phyloP scores from a whole-genome alignment of 306 rosid species.

The Cyamopsis tetragonoloba region DNA sequence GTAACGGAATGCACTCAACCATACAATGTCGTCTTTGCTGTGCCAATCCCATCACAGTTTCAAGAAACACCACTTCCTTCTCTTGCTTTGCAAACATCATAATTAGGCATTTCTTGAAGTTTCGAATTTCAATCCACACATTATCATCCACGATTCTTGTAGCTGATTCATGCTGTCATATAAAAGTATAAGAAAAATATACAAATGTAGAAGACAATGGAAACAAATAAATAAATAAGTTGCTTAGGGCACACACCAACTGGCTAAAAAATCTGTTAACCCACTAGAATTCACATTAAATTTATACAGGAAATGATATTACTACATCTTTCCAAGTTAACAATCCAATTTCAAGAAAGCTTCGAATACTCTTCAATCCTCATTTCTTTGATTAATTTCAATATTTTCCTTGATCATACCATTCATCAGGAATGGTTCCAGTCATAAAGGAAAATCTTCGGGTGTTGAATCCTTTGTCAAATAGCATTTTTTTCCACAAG shows the following conservation, averaged over 20 bases:
- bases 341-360: not conserved
- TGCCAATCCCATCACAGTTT: slow-evolving; percentile 82
- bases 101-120: slow-evolving; percentile 91
- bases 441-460: not conserved
- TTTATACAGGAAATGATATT: not conserved
- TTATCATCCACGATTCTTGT: slow-evolving; percentile 71
- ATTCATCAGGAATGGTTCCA: not conserved
- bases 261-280: slow-evolving; percentile 7
- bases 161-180: slow-evolving; percentile 77
- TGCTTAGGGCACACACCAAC: not conserved
- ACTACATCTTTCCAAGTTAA: not conserved
- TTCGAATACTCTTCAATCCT: slow-evolving; percentile 9
- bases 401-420: not conserved
- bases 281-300: slow-evolving; percentile 5
- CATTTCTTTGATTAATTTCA: not conserved
- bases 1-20: slow-evolving; percentile 85
- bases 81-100: slow-evolving; percentile 92
- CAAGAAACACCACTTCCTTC: slow-evolving; percentile 84
- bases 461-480: not conserved
- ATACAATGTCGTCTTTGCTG: slow-evolving; percentile 75
- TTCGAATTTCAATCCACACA: slow-evolving; percentile 82
- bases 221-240: not conserved
- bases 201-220: not conserved
- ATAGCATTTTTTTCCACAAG: not conserved
- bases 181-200: not conserved